These are phyloP conservation scores for Penicillium glabrum DNA, from an alignment of 2,329 filamentous ascomycete genomes.

Conservation along the genomic window DNA sequence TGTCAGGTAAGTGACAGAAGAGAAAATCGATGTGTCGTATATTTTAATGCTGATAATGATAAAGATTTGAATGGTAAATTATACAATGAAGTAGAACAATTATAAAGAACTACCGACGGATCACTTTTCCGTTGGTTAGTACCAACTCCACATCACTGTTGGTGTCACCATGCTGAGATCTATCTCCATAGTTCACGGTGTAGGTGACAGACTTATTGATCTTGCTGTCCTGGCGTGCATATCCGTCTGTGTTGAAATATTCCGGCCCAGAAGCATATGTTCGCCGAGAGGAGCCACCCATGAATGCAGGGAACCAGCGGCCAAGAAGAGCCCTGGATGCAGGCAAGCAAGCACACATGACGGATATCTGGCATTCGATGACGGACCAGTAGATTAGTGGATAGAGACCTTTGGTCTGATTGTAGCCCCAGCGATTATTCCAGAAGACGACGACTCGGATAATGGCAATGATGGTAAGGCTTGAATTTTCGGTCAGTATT, in stretches of 20 bases:
- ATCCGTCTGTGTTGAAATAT: neutral
- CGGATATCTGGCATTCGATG: slow-evolving; percentile 27
- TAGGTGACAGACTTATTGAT: slow-evolving; percentile 27
- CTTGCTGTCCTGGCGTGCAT: slow-evolving; percentile 8
- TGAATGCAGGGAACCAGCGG: slow-evolving; percentile 17
- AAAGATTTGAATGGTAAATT: too few relatives aligned
- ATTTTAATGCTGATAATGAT: too few relatives aligned
- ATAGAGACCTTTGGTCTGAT: slow-evolving; percentile 21
- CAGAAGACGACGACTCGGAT: slow-evolving; percentile 28
- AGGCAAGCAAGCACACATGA: slow-evolving; percentile 28
- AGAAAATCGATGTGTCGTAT: too few relatives aligned
- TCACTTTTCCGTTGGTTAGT: neutral
- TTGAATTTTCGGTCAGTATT: slow-evolving; percentile 4
- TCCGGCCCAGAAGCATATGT: slow-evolving; percentile 12
- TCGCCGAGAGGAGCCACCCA: slow-evolving; percentile 9
- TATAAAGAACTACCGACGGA: neutral
- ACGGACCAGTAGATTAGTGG: slow-evolving; percentile 30
- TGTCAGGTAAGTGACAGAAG: too few relatives aligned
- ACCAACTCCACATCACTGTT: neutral
- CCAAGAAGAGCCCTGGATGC: slow-evolving; percentile 24
- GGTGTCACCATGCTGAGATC: neutral
- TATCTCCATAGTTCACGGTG: slow-evolving; percentile 22
- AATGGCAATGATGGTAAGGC: slow-evolving; percentile 25
- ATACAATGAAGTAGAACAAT: too few relatives aligned
- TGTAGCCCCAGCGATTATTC: slow-evolving; percentile 22